A percentile compares a stretch with the other conserved stretches of the same genome.
Evolutionary conservation across 768 basidiomycete species (phyloP).

Genomic region (Podaxis sp.): DNA sequence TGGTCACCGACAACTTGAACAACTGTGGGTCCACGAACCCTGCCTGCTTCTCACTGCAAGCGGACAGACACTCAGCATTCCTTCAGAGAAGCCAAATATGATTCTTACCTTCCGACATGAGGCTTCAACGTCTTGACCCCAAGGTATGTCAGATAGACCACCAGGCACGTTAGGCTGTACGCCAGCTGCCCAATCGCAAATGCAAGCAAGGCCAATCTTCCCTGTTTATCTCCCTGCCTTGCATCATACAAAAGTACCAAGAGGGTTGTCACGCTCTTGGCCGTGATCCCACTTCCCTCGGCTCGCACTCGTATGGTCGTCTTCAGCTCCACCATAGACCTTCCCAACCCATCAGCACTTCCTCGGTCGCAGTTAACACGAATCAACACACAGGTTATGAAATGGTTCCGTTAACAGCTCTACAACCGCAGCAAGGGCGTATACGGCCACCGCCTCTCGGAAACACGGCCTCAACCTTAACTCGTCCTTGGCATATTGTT

Average conservation of each 20-base stretch:
- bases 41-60: slow-evolving; percentile 15
- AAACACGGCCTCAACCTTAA: slow-evolving; percentile 69
- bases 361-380: too few species aligned
- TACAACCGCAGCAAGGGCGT: slow-evolving; percentile 69
- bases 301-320: slow-evolving; percentile 77
- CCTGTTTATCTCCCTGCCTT: slow-evolving; percentile 22
- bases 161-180: slow-evolving; percentile 62
- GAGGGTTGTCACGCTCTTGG: slow-evolving; percentile 75
- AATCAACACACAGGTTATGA: slow-evolving; percentile 60
- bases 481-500: slow-evolving; percentile 47
- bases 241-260: slow-evolving; percentile 56
- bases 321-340: slow-evolving; percentile 65
- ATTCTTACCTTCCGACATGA: neutral
- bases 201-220: slow-evolving; percentile 65
- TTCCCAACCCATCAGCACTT: slow-evolving; percentile 23
- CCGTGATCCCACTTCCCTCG: slow-evolving; percentile 80
- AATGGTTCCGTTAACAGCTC: slow-evolving; percentile 86
- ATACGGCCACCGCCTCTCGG: slow-evolving; percentile 57
- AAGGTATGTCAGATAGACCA: slow-evolving; percentile 51
- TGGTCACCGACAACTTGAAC: slow-evolving; percentile 69
- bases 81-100: neutral
- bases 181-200: slow-evolving; percentile 85
- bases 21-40: slow-evolving; percentile 36
- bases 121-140: slow-evolving; percentile 22
- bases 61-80: neutral